Percentiles rank a stretch among this genome's conserved stretches.
Conservation (phyloP, 805 yeast species). For the Starmerella davenportii region DNA sequence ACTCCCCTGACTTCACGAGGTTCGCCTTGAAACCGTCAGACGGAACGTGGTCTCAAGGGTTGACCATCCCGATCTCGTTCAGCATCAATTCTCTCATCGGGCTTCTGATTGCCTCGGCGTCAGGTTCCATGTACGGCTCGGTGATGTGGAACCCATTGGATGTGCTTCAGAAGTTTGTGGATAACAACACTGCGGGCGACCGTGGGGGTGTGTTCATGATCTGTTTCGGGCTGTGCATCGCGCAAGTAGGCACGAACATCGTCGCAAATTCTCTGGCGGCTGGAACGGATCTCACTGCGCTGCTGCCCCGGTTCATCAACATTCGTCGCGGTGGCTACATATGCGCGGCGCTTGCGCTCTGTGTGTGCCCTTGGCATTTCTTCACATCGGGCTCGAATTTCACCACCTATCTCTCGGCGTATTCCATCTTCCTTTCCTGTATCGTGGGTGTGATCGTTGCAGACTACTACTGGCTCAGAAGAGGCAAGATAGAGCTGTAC, state of each 20-base stretch:
- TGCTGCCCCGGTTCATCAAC: constrained; percentile 30
- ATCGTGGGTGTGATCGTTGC: constrained; percentile 53
- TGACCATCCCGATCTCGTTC: constrained; percentile 61
- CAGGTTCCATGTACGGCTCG: constrained; percentile 43
- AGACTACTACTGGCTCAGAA: constrained; percentile 55
- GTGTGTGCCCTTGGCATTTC: constrained; percentile 72
- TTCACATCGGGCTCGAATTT: constrained; percentile 51
- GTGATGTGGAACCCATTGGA: constrained; percentile 76
- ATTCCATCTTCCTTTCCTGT: constrained; percentile 64
- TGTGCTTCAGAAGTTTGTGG: constrained; percentile 45
- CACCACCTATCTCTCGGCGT: constrained; percentile 64
- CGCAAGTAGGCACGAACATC: constrained; percentile 31
- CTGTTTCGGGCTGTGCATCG: constrained; percentile 43
- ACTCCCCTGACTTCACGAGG: constrained; percentile 80
- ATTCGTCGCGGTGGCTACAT: constrained; percentile 69
- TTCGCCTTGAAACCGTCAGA: constrained; percentile 38
- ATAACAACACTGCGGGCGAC: constrained; percentile 27
- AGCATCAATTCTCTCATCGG: constrained; percentile 73
- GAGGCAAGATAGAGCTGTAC: constrained; percentile 46
- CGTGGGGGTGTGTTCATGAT: constrained; percentile 70
- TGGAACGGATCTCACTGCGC: constrained; percentile 32
- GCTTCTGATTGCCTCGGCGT: constrained; percentile 66
- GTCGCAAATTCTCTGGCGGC: constrained; percentile 33
- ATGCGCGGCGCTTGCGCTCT: constrained; percentile 53
- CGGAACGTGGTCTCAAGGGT: constrained; percentile 31